Evolutionary conservation across 2,329 filamentous ascomycete species (phyloP), one percentile per base, ranked within the genome.

Genomic region (Penicillium aurantiogriseum): DNA sequence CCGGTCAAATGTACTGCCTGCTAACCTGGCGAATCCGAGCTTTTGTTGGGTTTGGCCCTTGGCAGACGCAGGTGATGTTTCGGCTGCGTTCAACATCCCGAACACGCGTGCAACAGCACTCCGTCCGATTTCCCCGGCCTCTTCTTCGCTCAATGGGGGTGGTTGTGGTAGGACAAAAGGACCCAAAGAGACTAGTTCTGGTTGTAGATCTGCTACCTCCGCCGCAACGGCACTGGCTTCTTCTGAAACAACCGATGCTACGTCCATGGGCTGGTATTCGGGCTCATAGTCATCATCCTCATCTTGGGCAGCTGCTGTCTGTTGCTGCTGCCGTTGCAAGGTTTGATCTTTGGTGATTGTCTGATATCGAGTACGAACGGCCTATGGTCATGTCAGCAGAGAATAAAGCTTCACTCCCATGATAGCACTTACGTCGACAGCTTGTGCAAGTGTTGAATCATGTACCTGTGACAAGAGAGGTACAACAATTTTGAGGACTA

Each of bases 261-360:
- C 56, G 72, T 95, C 91, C 36, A 86, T 85, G 9, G 88, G 83
- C 58, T 88, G 86, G 65, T 91, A 92, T 69, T 95, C 90, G 0
- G 93, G 92, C 68, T 97, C 93, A 69, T 97, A 97, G 66, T 96
- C 91, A 63, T 96, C 91, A 21, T 96, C 92, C 42, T 96, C 92
- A 9, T 88, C 87, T 46, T 73, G 74, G 3, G 66, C 68, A 4
- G 63, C 56, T 21, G 63, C 55, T 48, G 69, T 67, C n/a, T 61
- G 62, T 50, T 48, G 71, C 66, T 63, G 72, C 63, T 63, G 66
- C 54, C 59, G 73, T 63, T 65, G 73, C 58, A 59, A 63, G 21
- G 68, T 70, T 59, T 76, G 74, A 27, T 73, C 71, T 61, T 71
- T 72, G 36, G 66, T 72, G 19, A 75, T 64, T 5, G 73, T 69